These are phyloP conservation scores for Populus hybrid DNA, from an alignment of 441 rosid genomes.

Conservation along the genomic window DNA sequence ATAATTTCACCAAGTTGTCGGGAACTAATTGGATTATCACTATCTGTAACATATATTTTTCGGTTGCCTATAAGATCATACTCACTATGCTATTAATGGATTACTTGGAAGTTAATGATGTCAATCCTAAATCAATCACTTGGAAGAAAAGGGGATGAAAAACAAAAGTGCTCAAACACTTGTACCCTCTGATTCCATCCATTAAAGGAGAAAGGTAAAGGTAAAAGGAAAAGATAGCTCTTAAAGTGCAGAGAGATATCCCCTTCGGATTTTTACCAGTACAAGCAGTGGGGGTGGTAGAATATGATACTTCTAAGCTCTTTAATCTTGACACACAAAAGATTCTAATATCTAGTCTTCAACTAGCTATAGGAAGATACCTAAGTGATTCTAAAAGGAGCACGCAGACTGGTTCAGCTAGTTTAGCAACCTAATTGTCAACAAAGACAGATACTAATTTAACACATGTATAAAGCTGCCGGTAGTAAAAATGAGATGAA, in stretches of 20 bases:
- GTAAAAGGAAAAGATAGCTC: constrained; percentile 2
- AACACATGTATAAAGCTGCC: neutral
- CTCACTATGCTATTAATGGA: neutral
- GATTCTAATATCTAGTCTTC: neutral
- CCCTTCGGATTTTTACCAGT: neutral
- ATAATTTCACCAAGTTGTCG: neutral
- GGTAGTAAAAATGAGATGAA: neutral
- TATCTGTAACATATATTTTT: neutral
- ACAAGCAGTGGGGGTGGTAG: neutral
- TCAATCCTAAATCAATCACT: constrained; percentile 2
- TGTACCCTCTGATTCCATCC: constrained; percentile 14
- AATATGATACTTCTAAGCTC: neutral
- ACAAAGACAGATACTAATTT: neutral
- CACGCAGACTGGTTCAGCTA: neutral
- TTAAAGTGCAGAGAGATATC: neutral
- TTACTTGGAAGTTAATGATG: neutral
- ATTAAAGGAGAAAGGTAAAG: constrained; percentile 15
- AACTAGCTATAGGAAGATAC: neutral
- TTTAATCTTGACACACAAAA: neutral
- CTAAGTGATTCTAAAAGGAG: neutral
- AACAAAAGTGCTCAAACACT: neutral
- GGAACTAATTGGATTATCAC: neutral
- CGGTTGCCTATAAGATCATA: neutral
- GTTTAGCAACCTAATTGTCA: neutral
- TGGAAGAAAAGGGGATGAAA: neutral